Evolutionary conservation across 208 protist species (phyloP).

Genomic region (Tritrichomonas foetus): DNA sequence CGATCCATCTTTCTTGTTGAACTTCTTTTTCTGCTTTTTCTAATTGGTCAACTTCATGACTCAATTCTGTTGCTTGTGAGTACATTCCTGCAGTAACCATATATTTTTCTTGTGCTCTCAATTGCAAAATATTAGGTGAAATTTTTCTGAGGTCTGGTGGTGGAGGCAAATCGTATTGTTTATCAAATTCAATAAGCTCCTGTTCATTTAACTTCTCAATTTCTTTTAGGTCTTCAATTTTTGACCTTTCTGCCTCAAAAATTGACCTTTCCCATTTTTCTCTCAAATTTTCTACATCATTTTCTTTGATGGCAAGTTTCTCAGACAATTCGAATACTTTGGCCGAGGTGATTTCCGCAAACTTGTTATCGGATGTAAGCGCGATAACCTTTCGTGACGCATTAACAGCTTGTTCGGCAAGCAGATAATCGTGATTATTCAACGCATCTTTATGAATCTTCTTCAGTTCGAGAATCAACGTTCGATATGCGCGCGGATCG

Average conservation of each 20-base stretch:
- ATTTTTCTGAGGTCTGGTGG: neutral
- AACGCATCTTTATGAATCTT: neutral
- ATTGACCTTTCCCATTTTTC: neutral
- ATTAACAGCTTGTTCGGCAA: neutral
- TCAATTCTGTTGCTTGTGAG: neutral
- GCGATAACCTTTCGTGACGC: neutral
- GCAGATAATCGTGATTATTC: neutral
- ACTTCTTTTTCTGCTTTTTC: neutral
- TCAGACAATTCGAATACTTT: neutral
- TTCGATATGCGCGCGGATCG: neutral
- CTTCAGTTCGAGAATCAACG: neutral
- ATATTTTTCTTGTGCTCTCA: neutral
- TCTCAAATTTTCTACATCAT: neutral
- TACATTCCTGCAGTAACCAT: neutral
- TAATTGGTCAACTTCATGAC: neutral
- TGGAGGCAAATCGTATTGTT: neutral
- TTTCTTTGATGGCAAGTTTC: neutral
- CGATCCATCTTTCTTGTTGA: neutral
- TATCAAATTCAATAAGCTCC: neutral
- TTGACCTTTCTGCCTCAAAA: neutral
- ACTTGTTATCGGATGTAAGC: neutral
- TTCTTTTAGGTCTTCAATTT: neutral
- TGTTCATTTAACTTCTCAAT: neutral
- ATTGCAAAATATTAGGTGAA: neutral
- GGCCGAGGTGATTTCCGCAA: neutral